Conservation (phyloP, 2,329 filamentous ascomycete genomes). For the Cordyceps cicadae region DNA sequence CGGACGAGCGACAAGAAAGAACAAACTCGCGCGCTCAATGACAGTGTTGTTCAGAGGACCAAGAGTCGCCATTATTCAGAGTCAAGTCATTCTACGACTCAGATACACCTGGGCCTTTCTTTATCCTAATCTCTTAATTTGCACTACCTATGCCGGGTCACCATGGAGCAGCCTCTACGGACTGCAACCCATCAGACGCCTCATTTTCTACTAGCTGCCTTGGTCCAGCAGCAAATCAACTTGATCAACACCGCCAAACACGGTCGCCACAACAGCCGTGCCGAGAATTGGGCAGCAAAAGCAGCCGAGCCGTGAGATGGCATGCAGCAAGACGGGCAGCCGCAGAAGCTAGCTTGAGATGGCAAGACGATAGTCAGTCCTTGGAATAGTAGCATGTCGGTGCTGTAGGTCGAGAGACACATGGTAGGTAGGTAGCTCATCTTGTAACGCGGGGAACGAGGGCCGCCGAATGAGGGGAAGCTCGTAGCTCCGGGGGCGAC, state of each 20-base stretch:
- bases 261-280: neutral
- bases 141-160: too few relatives aligned
- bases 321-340: neutral
- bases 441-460: slow-evolving; percentile 8
- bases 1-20: neutral
- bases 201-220: neutral
- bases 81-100: neutral
- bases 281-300: slow-evolving; percentile 5
- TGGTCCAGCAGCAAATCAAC: neutral
- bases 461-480: slow-evolving; percentile 8
- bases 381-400: neutral
- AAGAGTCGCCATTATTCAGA: neutral
- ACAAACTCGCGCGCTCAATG: neutral
- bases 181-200: neutral
- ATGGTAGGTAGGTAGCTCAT: neutral
- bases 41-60: neutral
- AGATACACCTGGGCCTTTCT: neutral
- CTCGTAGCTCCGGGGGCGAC: neutral
- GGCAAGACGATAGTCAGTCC: neutral
- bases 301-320: neutral
- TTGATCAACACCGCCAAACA: neutral
- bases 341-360: neutral
- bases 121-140: too few relatives aligned
- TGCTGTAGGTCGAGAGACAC: neutral
- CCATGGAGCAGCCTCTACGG: neutral